Conservation (phyloP, 2,329 filamentous ascomycete genomes). For the Trichoderma arundinaceum region DNA sequence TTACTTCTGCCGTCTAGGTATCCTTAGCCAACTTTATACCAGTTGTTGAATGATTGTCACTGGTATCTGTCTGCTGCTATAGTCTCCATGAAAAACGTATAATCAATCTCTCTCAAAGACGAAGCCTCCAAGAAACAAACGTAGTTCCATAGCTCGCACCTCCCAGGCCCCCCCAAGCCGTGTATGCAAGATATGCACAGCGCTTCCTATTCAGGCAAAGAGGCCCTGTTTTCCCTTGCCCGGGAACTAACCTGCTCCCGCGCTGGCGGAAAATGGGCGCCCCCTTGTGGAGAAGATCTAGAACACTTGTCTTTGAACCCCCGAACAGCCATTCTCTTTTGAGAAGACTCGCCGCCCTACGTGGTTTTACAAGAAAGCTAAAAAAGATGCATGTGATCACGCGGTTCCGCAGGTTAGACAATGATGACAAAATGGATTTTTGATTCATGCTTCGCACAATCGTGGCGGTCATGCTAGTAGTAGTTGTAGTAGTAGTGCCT, state of each 20-base stretch:
- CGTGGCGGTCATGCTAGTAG: constrained; percentile 5
- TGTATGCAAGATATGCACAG: constrained; percentile 24
- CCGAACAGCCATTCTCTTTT: background rate
- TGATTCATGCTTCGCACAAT: background rate
- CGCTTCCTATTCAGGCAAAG: constrained; percentile 29
- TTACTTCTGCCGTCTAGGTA: no score
- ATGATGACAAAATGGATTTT: background rate
- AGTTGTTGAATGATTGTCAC: no score
- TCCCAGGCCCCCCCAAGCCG: background rate
- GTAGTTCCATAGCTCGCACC: no score
- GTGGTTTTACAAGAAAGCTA: background rate
- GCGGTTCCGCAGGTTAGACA: background rate
- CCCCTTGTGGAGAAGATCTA: constrained; percentile 19
- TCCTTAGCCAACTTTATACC: no score
- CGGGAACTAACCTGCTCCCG: constrained; percentile 17
- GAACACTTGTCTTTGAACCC: constrained; percentile 17
- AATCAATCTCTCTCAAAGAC: no score
- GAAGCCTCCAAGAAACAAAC: no score
- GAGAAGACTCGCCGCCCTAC: background rate
- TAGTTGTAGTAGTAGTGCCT: background rate
- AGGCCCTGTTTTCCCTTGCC: background rate
- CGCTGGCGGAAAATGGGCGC: background rate
- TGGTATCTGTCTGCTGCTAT: no score
- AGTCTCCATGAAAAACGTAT: no score
- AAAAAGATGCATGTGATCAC: constrained; percentile 14